Evolutionary conservation across 2,329 filamentous ascomycete species (phyloP).

Genomic region (Claviceps pusilla): DNA sequence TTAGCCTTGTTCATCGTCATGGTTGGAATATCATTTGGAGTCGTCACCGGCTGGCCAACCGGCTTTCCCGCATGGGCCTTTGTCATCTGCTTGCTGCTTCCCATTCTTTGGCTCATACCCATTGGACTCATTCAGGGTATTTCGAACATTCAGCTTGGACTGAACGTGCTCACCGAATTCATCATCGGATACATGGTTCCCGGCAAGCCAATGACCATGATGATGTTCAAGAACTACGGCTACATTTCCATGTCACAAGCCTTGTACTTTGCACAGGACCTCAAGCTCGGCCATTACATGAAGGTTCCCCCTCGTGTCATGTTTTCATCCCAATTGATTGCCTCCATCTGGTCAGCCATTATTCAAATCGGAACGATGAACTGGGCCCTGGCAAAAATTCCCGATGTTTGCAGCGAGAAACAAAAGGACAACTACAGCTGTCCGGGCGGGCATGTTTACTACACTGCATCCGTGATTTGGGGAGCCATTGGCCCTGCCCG

Average conservation of each 20-base stretch:
- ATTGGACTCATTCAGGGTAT: constrained; percentile 47
- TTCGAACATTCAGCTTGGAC: constrained; percentile 47
- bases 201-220: constrained; percentile 55
- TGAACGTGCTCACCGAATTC: constrained; percentile 61
- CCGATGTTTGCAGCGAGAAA: constrained; percentile 40
- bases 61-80: constrained; percentile 44
- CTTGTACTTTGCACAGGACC: constrained; percentile 48
- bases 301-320: constrained; percentile 46
- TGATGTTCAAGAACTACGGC: constrained; percentile 65
- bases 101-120: constrained; percentile 43
- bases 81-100: constrained; percentile 40
- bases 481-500: constrained; percentile 56
- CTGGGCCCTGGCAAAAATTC: constrained; percentile 48
- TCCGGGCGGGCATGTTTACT: constrained; percentile 41
- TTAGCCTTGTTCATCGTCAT: constrained; percentile 34
- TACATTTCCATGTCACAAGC: constrained; percentile 55
- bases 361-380: constrained; percentile 52
- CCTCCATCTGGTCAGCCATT: constrained; percentile 45
- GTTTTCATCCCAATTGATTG: constrained; percentile 44
- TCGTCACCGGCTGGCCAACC: constrained; percentile 40
- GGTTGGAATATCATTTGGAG: constrained; percentile 38
- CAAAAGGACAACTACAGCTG: constrained; percentile 44
- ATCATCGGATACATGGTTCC: constrained; percentile 60
- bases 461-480: constrained; percentile 58
- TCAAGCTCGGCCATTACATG: constrained; percentile 58